Conservation (phyloP, 495 filamentous ascomycete species). For the Podospora tetraspora region DNA sequence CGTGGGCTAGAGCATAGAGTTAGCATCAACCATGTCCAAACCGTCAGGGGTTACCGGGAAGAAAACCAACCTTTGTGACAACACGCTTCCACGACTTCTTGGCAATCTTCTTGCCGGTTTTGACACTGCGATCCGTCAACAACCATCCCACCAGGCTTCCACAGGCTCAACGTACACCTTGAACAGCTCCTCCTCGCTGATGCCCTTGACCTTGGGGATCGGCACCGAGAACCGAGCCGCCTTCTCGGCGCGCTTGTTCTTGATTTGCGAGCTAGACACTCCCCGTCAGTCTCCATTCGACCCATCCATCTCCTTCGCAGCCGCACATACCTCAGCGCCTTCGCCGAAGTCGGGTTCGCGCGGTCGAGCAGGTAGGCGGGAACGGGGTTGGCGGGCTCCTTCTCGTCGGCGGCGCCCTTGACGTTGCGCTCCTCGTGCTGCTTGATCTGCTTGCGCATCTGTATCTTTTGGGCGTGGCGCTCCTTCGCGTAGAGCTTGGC, state of each 20-base stretch:
- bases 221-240: constrained; percentile 94
- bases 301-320: background rate
- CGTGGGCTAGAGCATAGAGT: constrained; percentile 30
- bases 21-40: background rate
- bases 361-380: constrained; percentile 90
- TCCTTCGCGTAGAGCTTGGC: constrained; percentile 95
- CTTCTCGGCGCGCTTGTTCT: constrained; percentile 66
- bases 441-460: constrained; percentile 96
- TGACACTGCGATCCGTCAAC: constrained; percentile 46
- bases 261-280: constrained; percentile 27
- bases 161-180: constrained; percentile 52
- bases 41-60: background rate
- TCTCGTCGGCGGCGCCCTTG: constrained; percentile 74
- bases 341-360: constrained; percentile 77
- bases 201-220: constrained; percentile 88
- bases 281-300: background rate
- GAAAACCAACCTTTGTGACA: constrained; percentile 56
- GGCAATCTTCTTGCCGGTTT: constrained; percentile 68
- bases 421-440: constrained; percentile 92
- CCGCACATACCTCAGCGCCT: constrained; percentile 67
- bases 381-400: constrained; percentile 66
- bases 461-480: constrained; percentile 95
- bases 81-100: constrained; percentile 84
- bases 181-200: constrained; percentile 97
- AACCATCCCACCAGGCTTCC: background rate